Conservation (phyloP, 1,284 basidiomycete species). For the Austroboletus novae-zelandiae region DNA sequence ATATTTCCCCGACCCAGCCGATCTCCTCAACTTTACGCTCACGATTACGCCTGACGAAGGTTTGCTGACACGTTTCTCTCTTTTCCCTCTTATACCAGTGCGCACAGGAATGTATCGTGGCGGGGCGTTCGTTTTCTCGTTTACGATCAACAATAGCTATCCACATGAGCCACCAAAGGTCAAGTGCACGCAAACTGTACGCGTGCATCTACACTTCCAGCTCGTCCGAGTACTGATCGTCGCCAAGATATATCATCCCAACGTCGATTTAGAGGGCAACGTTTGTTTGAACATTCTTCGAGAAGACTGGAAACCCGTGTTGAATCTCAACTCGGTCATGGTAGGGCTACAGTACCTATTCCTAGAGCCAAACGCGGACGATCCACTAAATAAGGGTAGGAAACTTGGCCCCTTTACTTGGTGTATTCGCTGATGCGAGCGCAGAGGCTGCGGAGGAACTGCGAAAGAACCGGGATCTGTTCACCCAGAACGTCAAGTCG, state of each 20-base stretch:
- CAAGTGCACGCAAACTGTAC: slow-evolving; percentile 91
- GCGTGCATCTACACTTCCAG: slow-evolving; percentile 22
- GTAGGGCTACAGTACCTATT: slow-evolving; percentile 98
- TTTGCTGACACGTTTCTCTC: slow-evolving; percentile 33
- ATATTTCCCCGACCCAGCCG: slow-evolving; percentile 84
- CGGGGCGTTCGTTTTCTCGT: slow-evolving; percentile 91
- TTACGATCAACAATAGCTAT: slow-evolving; percentile 96
- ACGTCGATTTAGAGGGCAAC: slow-evolving; percentile 96
- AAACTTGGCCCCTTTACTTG: neutral
- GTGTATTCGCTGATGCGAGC: slow-evolving; percentile 12
- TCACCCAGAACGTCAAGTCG: slow-evolving; percentile 77
- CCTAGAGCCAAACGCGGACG: slow-evolving; percentile 97
- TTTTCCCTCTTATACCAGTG: slow-evolving; percentile 6
- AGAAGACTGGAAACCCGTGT: slow-evolving; percentile 99
- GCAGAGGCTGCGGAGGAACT: slow-evolving; percentile 95
- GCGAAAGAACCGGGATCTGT: slow-evolving; percentile 78
- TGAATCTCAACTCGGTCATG: slow-evolving; percentile 97
- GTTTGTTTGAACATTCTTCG: slow-evolving; percentile 96
- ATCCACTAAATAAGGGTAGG: slow-evolving; percentile 97
- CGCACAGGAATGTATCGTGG: slow-evolving; percentile 94
- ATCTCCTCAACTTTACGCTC: slow-evolving; percentile 95
- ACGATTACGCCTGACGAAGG: slow-evolving; percentile 98
- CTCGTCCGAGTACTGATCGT: slow-evolving; percentile 4
- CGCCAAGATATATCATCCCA: slow-evolving; percentile 95
- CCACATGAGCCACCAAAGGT: slow-evolving; percentile 99